Conservation (phyloP, 2,329 filamentous ascomycete species). For the Penicillium rolfsii region DNA sequence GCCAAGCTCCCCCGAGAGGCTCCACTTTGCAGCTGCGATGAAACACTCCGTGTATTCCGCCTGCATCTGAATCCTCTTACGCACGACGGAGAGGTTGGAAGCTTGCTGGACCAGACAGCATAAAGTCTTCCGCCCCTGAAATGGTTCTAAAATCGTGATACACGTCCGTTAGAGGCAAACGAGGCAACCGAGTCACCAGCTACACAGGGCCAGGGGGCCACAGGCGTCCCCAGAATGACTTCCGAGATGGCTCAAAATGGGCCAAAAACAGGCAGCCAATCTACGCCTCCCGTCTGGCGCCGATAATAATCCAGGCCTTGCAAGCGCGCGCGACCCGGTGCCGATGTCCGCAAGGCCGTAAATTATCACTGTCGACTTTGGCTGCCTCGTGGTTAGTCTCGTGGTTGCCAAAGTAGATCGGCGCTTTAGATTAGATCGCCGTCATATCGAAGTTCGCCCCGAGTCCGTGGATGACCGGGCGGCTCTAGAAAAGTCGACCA, state of each 20-base stretch:
- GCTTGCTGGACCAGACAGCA: not conserved
- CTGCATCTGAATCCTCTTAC: not conserved
- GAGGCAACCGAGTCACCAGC: slow-evolving; percentile 1
- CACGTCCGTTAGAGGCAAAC: slow-evolving; percentile 2
- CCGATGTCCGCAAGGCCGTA: not conserved
- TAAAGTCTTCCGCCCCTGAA: not conserved
- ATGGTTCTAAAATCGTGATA: not conserved
- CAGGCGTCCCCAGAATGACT: not conserved
- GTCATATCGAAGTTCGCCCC: slow-evolving; percentile 9
- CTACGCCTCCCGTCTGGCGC: slow-evolving; percentile 4
- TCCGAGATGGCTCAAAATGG: not conserved
- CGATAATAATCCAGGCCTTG: not conserved
- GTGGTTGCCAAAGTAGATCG: not conserved
- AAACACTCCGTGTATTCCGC: slow-evolving; percentile 15
- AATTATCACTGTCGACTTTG: not conserved
- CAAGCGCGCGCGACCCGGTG: slow-evolving; percentile 4
- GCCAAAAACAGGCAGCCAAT: slow-evolving; percentile 5
- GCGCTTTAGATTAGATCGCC: not conserved
- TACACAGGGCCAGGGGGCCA: not conserved
- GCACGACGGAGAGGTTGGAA: not conserved
- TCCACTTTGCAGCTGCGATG: slow-evolving; percentile 25
- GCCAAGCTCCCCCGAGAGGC: slow-evolving; percentile 23
- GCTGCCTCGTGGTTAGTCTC: not conserved
- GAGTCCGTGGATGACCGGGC: slow-evolving; percentile 27
- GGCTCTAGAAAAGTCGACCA: slow-evolving; percentile 27